Percentiles rank a stretch among this genome's conserved stretches.
Evolutionary conservation across 2,329 filamentous ascomycete species (phyloP).

Genomic region (Sporothrix brunneoviolacea): DNA sequence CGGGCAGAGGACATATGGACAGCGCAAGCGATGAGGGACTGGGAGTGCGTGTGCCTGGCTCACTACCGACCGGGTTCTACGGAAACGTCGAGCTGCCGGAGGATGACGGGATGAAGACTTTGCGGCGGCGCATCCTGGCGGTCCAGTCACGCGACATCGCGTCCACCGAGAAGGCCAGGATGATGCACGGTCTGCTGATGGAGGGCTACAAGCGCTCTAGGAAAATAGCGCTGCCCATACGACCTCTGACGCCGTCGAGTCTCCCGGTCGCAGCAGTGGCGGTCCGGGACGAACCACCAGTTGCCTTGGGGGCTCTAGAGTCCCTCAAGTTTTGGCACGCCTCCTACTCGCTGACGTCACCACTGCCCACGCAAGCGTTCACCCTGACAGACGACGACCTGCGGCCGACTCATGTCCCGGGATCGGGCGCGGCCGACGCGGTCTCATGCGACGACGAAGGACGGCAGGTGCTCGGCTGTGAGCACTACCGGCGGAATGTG

Average conservation of each 20-base stretch:
- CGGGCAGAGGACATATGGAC: background rate
- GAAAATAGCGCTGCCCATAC: conserved; percentile 18
- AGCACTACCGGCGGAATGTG: conserved; percentile 92
- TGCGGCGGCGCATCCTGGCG: conserved; percentile 60
- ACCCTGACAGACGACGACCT: conserved; percentile 54
- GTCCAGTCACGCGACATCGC: conserved; percentile 58
- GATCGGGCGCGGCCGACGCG: conserved; percentile 34
- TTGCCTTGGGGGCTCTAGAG: conserved; percentile 41
- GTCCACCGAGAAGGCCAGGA: conserved; percentile 58
- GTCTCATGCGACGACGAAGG: conserved; percentile 28
- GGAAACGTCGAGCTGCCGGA: conserved; percentile 50
- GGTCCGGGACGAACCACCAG: conserved; percentile 32
- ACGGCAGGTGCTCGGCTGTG: conserved; percentile 60
- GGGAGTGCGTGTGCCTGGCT: background rate
- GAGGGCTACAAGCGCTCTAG: conserved; percentile 55
- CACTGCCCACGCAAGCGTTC: conserved; percentile 36
- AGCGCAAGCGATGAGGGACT: background rate
- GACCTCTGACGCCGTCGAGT: conserved; percentile 22
- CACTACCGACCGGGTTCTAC: conserved; percentile 16
- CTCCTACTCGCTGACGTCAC: conserved; percentile 27
- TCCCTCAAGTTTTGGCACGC: conserved; percentile 55
- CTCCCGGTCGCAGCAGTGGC: conserved; percentile 10
- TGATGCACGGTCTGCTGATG: conserved; percentile 65
- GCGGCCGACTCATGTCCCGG: conserved; percentile 56
- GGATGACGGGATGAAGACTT: conserved; percentile 68